Conservation (phyloP, 2,329 filamentous ascomycete species). For the Exophiala dermatitidis region DNA sequence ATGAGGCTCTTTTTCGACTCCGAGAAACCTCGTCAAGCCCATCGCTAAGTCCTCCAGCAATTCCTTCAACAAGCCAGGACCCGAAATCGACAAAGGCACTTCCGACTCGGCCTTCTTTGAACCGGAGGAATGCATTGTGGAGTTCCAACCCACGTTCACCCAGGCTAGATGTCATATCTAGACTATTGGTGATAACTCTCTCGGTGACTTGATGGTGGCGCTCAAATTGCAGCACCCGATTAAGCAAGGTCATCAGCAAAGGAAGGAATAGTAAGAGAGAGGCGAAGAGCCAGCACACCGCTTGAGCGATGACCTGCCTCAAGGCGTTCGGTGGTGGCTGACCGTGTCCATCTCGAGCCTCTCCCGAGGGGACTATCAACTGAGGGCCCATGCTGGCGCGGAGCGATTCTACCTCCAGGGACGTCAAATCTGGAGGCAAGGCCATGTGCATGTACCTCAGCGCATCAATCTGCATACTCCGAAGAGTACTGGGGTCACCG, state of each 20-base stretch:
- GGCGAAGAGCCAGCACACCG: conserved; percentile 19
- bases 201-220: conserved; percentile 59
- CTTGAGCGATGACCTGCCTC: conserved; percentile 17
- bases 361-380: conserved; percentile 1
- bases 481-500: conserved; percentile 15
- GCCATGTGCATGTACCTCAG: conserved; percentile 23
- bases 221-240: conserved; percentile 47
- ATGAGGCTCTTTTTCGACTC: conserved; percentile 42
- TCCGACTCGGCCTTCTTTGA: conserved; percentile 60
- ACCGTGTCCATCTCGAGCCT: neutral
- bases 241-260: conserved; percentile 16
- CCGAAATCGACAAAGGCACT: conserved; percentile 50
- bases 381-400: conserved; percentile 18
- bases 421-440: conserved; percentile 16
- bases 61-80: conserved; percentile 56
- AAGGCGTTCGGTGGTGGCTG: conserved; percentile 8
- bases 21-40: conserved; percentile 35
- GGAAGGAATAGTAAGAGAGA: conserved; percentile 18
- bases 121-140: conserved; percentile 49
- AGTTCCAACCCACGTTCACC: conserved; percentile 48
- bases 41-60: conserved; percentile 61
- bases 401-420: conserved; percentile 16
- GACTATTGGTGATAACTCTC: conserved; percentile 46
- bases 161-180: conserved; percentile 48
- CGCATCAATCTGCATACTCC: conserved; percentile 23